A percentile compares a stretch with the other conserved stretches of the same genome.
phyloP scores from a whole-genome alignment of 768 basidiomycete genomes.

The Xerocomellus chrysenteron region DNA sequence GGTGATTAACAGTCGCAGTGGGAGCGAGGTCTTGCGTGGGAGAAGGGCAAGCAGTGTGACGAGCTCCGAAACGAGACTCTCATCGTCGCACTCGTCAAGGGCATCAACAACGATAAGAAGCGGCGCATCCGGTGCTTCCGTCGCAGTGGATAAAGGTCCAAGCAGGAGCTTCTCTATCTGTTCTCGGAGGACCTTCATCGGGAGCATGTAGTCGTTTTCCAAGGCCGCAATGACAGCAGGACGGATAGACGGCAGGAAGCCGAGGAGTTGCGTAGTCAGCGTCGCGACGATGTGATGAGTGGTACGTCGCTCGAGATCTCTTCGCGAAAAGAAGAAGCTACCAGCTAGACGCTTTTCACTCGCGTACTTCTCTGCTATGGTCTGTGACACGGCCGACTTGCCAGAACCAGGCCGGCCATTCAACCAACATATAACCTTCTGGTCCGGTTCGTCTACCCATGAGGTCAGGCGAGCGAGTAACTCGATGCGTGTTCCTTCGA shows the following conservation, averaged over 20 bases:
- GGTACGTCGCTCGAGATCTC: constrained; percentile 23
- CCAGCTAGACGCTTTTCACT: constrained; percentile 26
- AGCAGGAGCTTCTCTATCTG: constrained; percentile 29
- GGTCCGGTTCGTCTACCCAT: constrained; percentile 12
- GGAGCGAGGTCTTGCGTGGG: constrained; percentile 7
- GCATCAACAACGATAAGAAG: constrained; percentile 25
- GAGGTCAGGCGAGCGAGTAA: constrained; percentile 14
- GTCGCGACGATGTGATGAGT: constrained; percentile 30
- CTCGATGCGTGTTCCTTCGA: constrained; percentile 23
- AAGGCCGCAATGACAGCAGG: constrained; percentile 22
- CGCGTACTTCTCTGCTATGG: constrained; percentile 28
- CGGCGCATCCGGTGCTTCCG: constrained; percentile 5
- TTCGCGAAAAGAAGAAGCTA: constrained; percentile 38
- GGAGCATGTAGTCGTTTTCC: constrained; percentile 26
- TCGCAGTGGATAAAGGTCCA: constrained; percentile 16
- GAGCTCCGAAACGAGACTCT: constrained; percentile 26
- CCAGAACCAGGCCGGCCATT: constrained; percentile 28
- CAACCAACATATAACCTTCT: constrained; percentile 23
- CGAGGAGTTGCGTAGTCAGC: constrained; percentile 32
- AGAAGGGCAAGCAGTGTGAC: constrained; percentile 22
- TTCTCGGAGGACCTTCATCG: constrained; percentile 28
- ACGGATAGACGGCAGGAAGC: constrained; percentile 20
- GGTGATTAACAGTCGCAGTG: constrained; percentile 27
- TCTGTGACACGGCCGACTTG: constrained; percentile 32
- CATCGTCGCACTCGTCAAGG: constrained; percentile 29